Percentiles rank a stretch among this genome's conserved stretches.
phyloP scores from a whole-genome alignment of 202 grass and related monocot species.

The Carex sylvatica region DNA sequence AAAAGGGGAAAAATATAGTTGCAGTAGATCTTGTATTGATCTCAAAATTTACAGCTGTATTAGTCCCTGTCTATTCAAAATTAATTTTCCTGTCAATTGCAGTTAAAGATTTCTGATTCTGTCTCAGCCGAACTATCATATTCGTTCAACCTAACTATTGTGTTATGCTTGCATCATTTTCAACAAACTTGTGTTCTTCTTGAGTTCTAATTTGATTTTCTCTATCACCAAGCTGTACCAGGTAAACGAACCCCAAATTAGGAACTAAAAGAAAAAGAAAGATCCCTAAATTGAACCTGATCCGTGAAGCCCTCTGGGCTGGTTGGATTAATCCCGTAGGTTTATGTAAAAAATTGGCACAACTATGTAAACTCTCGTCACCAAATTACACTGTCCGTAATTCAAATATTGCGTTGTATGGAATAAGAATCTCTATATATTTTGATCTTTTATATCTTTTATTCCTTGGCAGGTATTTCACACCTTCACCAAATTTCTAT shows the following conservation, averaged over 20 bases:
- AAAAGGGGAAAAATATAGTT: neutral
- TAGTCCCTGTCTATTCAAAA: constrained; percentile 7
- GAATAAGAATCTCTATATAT: constrained; percentile 14
- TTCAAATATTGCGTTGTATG: neutral
- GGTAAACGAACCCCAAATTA: neutral
- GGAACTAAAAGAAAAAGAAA: neutral
- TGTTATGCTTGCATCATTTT: neutral
- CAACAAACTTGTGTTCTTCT: neutral
- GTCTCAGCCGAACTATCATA: neutral
- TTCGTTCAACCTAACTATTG: neutral
- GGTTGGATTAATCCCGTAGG: neutral
- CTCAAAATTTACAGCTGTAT: constrained; percentile 10
- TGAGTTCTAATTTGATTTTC: neutral
- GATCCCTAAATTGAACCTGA: neutral
- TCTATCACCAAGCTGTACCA: neutral
- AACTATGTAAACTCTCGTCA: neutral
- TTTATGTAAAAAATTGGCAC: neutral
- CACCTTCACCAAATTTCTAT: constrained; percentile 56
- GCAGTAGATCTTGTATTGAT: neutral
- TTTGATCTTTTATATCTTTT: constrained; percentile 29
- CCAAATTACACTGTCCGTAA: neutral
- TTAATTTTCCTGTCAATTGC: neutral
- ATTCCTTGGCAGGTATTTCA: constrained; percentile 67
- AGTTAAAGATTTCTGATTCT: constrained; percentile 3
- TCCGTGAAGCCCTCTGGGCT: neutral